These are phyloP conservation scores for Goffeauzyma gilvescens DNA, from an alignment of 768 basidiomycete genomes.

Conservation along the genomic window DNA sequence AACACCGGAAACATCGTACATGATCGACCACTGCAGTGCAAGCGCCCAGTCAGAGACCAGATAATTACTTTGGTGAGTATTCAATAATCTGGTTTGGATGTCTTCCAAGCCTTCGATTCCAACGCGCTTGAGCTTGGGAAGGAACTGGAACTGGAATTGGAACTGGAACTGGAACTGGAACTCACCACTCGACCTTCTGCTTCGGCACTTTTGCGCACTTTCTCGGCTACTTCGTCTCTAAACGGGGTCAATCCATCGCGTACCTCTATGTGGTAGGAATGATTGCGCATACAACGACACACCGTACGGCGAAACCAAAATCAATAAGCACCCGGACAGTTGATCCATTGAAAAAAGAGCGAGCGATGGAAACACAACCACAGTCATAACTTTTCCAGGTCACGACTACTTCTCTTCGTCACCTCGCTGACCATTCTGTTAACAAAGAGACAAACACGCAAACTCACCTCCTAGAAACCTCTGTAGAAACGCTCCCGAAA, in stretches of 20 bases:
- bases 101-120: no score
- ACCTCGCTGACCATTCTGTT: background rate
- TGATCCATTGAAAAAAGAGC: background rate
- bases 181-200: constrained; percentile 47
- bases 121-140: no score
- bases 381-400: no score
- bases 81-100: no score
- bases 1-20: constrained; percentile 75
- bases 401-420: no score
- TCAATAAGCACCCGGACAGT: background rate
- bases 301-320: background rate
- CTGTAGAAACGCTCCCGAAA: constrained; percentile 66
- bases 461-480: constrained; percentile 41
- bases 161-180: background rate
- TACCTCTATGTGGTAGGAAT: constrained; percentile 7
- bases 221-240: constrained; percentile 55
- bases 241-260: no score
- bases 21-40: constrained; percentile 44
- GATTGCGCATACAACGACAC: background rate
- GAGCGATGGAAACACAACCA: no score
- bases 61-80: no score
- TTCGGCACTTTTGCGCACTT: constrained; percentile 59
- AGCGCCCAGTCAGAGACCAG: background rate
- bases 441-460: background rate
- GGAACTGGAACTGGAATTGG: no score